A percentile compares a stretch with the other conserved stretches of the same genome.
phyloP scores from a whole-genome alignment of 106 monocot species.

The Phalaenopsis equestris region DNA sequence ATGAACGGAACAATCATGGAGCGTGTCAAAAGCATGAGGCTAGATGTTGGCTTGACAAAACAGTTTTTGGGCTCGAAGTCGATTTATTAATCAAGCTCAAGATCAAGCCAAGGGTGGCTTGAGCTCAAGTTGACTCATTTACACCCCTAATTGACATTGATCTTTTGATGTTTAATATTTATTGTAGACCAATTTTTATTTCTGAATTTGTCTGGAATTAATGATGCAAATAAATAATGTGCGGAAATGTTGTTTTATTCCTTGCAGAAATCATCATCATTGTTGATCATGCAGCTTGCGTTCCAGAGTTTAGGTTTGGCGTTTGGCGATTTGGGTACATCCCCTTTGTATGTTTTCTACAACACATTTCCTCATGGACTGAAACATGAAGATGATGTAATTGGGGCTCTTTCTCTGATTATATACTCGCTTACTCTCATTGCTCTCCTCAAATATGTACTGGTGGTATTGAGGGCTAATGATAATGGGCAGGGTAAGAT shows the following conservation, averaged over 20 bases:
- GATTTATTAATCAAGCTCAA: too few relatives aligned
- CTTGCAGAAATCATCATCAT: constrained; percentile 70
- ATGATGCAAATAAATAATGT: not conserved
- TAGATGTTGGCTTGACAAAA: too few relatives aligned
- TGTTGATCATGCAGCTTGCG: constrained; percentile 60
- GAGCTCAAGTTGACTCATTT: too few relatives aligned
- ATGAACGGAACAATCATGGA: too few relatives aligned
- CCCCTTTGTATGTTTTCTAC: constrained; percentile 89
- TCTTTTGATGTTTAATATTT: too few relatives aligned
- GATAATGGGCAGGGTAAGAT: constrained; percentile 86
- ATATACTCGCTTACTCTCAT: constrained; percentile 88
- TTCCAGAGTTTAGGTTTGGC: constrained; percentile 91
- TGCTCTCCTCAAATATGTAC: constrained; percentile 84
- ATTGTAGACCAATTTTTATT: not conserved
- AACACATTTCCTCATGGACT: constrained; percentile 78
- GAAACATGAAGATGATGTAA: constrained; percentile 56
- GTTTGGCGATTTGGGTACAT: constrained; percentile 93
- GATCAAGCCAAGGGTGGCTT: too few relatives aligned
- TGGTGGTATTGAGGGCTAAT: constrained; percentile 82
- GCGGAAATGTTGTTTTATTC: constrained; percentile 3
- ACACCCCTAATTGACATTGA: too few relatives aligned
- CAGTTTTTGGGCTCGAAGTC: too few relatives aligned
- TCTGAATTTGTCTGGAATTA: not conserved
- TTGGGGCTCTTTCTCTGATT: constrained; percentile 95
- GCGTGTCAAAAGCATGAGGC: too few relatives aligned